These are phyloP conservation scores for Stagonosporopsis tanaceti DNA, from an alignment of 2,329 filamentous ascomycete species.

Conservation along the genomic window DNA sequence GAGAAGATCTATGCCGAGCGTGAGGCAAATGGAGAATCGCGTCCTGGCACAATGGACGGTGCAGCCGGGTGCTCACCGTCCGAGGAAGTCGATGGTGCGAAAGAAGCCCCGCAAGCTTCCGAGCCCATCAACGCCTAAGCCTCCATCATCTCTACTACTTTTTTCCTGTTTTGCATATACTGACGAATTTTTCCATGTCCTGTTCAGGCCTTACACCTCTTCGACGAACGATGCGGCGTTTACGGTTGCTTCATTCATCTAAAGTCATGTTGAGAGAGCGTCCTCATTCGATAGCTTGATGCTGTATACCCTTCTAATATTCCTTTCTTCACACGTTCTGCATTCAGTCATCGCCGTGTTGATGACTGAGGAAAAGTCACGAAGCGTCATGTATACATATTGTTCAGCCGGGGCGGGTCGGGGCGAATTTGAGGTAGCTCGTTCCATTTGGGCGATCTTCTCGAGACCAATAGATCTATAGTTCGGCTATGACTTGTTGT, in stretches of 20 bases:
- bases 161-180: constrained; percentile 31
- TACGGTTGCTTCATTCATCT: constrained; percentile 49
- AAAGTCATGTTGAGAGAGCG: constrained; percentile 34
- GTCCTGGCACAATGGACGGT: constrained; percentile 22
- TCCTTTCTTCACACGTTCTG: not conserved
- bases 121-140: constrained; percentile 31
- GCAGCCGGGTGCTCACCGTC: constrained; percentile 15
- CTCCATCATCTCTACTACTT: constrained; percentile 13
- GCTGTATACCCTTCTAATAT: constrained; percentile 34
- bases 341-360: not conserved
- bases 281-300: constrained; percentile 42
- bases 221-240: constrained; percentile 45
- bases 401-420: constrained; percentile 1
- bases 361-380: constrained; percentile 1
- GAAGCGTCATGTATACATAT: constrained; percentile 21
- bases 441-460: too few species aligned
- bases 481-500: too few species aligned
- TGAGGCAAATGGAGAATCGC: constrained; percentile 36
- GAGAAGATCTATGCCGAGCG: constrained; percentile 69
- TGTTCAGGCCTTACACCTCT: constrained; percentile 46
- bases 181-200: constrained; percentile 36
- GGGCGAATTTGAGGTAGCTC: not conserved
- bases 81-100: constrained; percentile 47
- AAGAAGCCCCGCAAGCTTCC: constrained; percentile 37
- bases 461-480: too few species aligned